These are phyloP conservation scores for Dendrocalamus latiflorus DNA, from an alignment of 202 grass and related monocot genomes.

Conservation along the genomic window DNA sequence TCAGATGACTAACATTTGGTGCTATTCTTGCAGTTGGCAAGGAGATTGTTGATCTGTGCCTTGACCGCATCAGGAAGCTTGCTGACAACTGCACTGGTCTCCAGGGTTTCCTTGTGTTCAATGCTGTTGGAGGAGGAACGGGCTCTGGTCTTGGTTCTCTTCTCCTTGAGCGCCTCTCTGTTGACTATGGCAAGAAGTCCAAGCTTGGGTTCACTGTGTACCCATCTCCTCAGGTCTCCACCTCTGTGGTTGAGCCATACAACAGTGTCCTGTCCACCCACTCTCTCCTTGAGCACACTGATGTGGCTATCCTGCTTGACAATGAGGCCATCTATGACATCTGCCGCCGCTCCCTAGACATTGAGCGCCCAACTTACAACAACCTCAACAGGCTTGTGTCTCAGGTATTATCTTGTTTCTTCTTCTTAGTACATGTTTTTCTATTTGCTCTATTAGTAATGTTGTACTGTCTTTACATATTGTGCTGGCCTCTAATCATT, in stretches of 20 bases:
- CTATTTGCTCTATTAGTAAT: no score
- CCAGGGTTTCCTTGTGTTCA: slow-evolving; percentile 86
- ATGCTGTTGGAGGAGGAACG: slow-evolving; percentile 73
- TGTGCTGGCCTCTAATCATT: no score
- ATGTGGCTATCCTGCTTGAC: no score
- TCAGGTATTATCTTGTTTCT: no score
- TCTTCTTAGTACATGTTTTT: no score
- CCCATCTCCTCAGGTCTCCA: slow-evolving; percentile 82
- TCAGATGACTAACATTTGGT: neutral
- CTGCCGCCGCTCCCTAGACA: no score
- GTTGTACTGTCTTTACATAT: no score
- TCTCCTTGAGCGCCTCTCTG: slow-evolving; percentile 76
- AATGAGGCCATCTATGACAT: no score
- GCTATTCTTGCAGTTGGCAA: slow-evolving; percentile 56
- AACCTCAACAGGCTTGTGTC: no score
- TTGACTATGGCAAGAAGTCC: slow-evolving; percentile 88
- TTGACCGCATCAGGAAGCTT: slow-evolving; percentile 83
- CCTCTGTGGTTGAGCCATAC: slow-evolving; percentile 85
- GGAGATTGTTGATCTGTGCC: slow-evolving; percentile 86
- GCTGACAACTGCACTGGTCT: slow-evolving; percentile 87
- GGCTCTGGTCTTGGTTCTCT: slow-evolving; percentile 85
- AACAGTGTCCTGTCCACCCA: slow-evolving; percentile 90
- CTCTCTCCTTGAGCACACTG: slow-evolving; percentile 69
- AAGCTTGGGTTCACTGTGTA: slow-evolving; percentile 88
- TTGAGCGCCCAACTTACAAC: no score